These are phyloP conservation scores for Colletotrichum sp. DNA, from an alignment of 2,329 filamentous ascomycete genomes.

Conservation along the genomic window DNA sequence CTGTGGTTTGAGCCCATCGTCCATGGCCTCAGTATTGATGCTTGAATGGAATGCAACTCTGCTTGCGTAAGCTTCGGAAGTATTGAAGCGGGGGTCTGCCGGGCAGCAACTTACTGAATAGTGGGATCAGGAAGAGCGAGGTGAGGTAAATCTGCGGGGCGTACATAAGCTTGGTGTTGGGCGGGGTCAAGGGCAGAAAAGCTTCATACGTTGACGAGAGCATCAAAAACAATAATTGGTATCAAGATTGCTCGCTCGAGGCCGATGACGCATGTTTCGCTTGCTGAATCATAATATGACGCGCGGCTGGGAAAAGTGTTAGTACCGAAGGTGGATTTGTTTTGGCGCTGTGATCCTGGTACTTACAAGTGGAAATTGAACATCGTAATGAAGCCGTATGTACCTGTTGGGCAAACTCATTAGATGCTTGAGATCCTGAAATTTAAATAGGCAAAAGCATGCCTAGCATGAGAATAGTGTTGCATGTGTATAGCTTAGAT, in stretches of 20 bases:
- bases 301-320: background rate
- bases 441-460: background rate
- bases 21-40: background rate
- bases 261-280: background rate
- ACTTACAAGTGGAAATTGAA: background rate
- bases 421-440: background rate
- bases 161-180: background rate
- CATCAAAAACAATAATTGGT: background rate
- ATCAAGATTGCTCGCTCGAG: background rate
- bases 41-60: background rate
- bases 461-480: background rate
- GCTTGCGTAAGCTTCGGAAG: background rate
- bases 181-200: background rate
- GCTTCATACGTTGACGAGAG: background rate
- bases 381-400: background rate
- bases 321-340: background rate
- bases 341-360: rapidly evolving
- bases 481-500: background rate
- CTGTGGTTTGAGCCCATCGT: background rate
- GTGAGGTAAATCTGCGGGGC: background rate
- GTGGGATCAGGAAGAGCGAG: background rate
- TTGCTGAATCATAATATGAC: background rate
- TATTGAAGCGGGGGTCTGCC: background rate
- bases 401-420: background rate
- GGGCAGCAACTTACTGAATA: background rate